Percentiles rank a stretch among this genome's conserved stretches.
Conservation (phyloP, 1,284 basidiomycete genomes). For the Phellopilus nigrolimitatus region DNA sequence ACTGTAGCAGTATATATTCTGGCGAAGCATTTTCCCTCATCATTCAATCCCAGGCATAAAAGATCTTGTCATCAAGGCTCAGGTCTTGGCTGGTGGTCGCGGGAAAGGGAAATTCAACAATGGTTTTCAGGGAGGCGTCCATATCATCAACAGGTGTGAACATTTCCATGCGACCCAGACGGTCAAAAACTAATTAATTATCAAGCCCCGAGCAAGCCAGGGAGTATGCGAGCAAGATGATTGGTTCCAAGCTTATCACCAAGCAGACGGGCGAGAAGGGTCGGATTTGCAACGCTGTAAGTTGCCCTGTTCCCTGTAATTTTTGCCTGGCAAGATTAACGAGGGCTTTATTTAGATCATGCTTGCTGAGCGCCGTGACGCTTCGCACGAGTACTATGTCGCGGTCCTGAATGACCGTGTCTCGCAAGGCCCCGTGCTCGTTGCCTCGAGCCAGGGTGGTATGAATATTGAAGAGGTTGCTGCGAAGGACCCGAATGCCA, state of each 20-base stretch:
- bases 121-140: constrained; percentile 97
- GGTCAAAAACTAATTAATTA: constrained; percentile 11
- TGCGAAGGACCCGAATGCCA: constrained; percentile 92
- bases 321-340: constrained; percentile 17
- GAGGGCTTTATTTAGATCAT: constrained; percentile 63
- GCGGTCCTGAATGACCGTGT: constrained; percentile 96
- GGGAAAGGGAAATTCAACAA: constrained; percentile 98
- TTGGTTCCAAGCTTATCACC: constrained; percentile 94
- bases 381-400: constrained; percentile 97
- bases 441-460: constrained; percentile 90
- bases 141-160: constrained; percentile 84
- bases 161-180: constrained; percentile 17
- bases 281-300: constrained; percentile 89
- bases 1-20: too few relatives aligned
- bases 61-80: constrained; percentile 93
- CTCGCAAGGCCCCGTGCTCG: constrained; percentile 86
- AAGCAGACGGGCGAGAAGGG: constrained; percentile 97
- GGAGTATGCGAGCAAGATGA: constrained; percentile 89
- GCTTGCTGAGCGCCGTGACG: constrained; percentile 93
- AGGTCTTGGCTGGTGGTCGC: constrained; percentile 97
- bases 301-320: constrained; percentile 27
- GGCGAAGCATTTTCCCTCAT: too few relatives aligned
- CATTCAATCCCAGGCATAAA: constrained; percentile 48
- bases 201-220: constrained; percentile 83
- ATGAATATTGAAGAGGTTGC: constrained; percentile 99